Base-by-base conservation (phyloP, 2,329 filamentous ascomycete species). In the Decorospora gaudefroyi region DNA sequence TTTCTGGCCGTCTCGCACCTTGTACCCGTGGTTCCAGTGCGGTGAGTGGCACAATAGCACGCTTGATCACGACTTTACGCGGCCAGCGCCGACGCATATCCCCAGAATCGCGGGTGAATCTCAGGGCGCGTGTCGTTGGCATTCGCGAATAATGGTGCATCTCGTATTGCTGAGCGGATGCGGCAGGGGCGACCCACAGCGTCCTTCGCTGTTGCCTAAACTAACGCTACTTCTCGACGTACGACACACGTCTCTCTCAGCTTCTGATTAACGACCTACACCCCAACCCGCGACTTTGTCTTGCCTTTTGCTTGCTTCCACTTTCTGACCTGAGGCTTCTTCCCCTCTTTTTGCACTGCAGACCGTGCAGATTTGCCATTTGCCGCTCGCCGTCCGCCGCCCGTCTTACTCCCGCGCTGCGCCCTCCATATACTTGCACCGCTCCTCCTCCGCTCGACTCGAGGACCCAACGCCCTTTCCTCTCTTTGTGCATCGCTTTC, bases 391-490 rank as follows among this genome's bases (percentile, higher is more conserved):
- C 55, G 50, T 51, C 53, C 58, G 53, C 57, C 55, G 50, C 51
- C 53, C 60, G 57, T 64, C 55, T 62, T 42, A 60, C 59, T 46
- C 54, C 54, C 40, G 44, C 61, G 63, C 64, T 57, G 61, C 65
- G 63, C 63, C 66, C 61, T 67, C 62, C 52, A 64, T 64, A 62
- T 62, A 61, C 55, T 28, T 52, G 47, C 41, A 53, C 47, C 37
- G 28, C 47, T 43, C 56, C 55, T 53, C 62, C 45, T 42, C 51
- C 45, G 43, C 49, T 42, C 44, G 41, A 51, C 60, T 19, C 51
- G 42, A 53, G 47, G 51, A 55, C 52, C 51, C 41, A 52, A 48
- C 65, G 64, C 64, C 64, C 66, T 68, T 67, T 55, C 29, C 37
- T 33, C 48, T 49, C 39, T 38, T 47, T 44, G 35, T 37, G 16